phyloP scores from a whole-genome alignment of 768 basidiomycete species.

The Serendipita sp. region DNA sequence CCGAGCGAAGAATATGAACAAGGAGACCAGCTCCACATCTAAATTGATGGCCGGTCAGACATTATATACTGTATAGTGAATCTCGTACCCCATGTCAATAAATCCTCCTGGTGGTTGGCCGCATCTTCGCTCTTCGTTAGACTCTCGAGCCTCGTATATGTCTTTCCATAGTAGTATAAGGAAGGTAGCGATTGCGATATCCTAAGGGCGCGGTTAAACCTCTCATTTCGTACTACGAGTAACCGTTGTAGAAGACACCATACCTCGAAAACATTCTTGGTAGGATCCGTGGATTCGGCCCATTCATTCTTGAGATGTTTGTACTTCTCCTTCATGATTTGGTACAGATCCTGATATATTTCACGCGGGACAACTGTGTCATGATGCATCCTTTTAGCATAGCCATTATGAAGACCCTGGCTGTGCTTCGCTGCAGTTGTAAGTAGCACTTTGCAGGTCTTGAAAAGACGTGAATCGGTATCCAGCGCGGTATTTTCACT shows the following conservation, averaged over 20 bases:
- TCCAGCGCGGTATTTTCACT: constrained; percentile 29
- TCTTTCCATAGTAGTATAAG: constrained; percentile 83
- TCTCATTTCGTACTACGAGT: background rate
- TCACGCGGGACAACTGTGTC: constrained; percentile 66
- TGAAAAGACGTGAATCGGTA: constrained; percentile 48
- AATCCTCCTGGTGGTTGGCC: constrained; percentile 73
- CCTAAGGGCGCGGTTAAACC: constrained; percentile 28
- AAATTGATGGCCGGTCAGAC: background rate
- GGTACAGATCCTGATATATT: constrained; percentile 78
- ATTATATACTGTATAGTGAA: background rate
- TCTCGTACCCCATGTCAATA: constrained; percentile 64
- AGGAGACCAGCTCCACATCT: constrained; percentile 90
- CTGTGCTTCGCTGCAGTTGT: constrained; percentile 77
- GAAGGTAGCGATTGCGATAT: constrained; percentile 89
- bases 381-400: constrained; percentile 74
- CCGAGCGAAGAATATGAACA: constrained; percentile 67
- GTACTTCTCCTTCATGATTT: constrained; percentile 71
- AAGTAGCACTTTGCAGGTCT: constrained; percentile 66
- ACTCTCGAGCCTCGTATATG: constrained; percentile 28
- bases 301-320: constrained; percentile 59
- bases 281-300: constrained; percentile 70
- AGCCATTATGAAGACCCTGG: constrained; percentile 68
- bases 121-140: constrained; percentile 27
- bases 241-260: constrained; percentile 10
- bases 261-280: constrained; percentile 85